Conservation (phyloP, 202 grass and related monocot genomes). For the Panicum hallii region DNA sequence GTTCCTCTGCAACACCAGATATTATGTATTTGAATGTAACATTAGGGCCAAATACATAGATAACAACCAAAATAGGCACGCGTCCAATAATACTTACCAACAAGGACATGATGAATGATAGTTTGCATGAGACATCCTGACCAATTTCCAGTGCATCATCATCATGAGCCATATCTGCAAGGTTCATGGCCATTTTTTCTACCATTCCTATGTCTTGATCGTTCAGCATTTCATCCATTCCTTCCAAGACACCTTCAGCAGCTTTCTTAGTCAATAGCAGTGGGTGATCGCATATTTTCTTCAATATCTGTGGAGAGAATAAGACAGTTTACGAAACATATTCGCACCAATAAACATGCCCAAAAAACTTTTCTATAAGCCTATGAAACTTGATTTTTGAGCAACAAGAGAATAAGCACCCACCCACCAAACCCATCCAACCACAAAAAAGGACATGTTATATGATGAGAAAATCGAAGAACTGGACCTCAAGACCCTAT, state of each 20-base stretch:
- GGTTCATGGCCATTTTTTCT: slow-evolving; percentile 79
- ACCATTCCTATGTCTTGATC: slow-evolving; percentile 72
- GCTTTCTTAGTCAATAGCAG: slow-evolving; percentile 88
- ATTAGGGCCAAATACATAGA: slow-evolving; percentile 22
- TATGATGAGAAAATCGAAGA: too few relatives aligned
- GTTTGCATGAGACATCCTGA: slow-evolving; percentile 82
- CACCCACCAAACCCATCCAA: too few relatives aligned
- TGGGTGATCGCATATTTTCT: slow-evolving; percentile 97
- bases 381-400: too few relatives aligned
- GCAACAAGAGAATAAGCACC: too few relatives aligned
- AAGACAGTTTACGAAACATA: not conserved
- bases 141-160: slow-evolving; percentile 58
- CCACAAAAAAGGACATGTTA: too few relatives aligned
- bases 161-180: slow-evolving; percentile 78
- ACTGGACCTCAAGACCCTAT: not conserved
- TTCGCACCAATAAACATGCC: not conserved
- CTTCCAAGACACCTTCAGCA: slow-evolving; percentile 84
- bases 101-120: slow-evolving; percentile 84
- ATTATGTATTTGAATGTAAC: slow-evolving; percentile 40
- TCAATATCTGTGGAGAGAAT: slow-evolving; percentile 73
- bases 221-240: slow-evolving; percentile 81
- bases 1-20: slow-evolving; percentile 61
- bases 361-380: too few relatives aligned
- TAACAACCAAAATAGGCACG: slow-evolving; percentile 23
- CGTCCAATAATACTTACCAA: slow-evolving; percentile 60